Base-by-base conservation (phyloP, 257 asterid species). In the Scutellaria barbata region DNA sequence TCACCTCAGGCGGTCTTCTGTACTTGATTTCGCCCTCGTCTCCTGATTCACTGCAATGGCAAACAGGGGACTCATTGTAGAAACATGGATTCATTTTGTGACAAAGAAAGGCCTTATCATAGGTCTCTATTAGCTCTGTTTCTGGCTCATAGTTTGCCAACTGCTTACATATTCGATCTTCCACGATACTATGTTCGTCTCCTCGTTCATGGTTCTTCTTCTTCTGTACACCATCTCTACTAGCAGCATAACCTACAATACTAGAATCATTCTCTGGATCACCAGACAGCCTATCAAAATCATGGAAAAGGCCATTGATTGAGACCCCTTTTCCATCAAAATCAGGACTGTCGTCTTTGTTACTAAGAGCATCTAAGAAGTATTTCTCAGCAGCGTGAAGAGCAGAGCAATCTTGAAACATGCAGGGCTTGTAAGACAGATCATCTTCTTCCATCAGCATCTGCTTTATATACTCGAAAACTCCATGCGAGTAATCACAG, bases 401-500 rank as follows among this genome's bases (percentile, higher is more conserved):
- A 71, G 92, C 89, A 50, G 80, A 75, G 77, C 83, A 77, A 17
- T 90, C 97, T 11, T 86, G 90, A 54, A 82, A 80, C 85, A 73
- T 84, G 75, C 82, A 85, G 33, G 89, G 85, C 13, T 63, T 61
- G 13, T 76, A 59, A 42, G 80, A 88, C 77, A 82, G 70, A 25
- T 84, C 89, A 7, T 79, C 92, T 37, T 89, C 97, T 9, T 89
- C 97, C 90, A 89, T 79, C 14, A 92, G 77, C 86, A 89, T 92
- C 79, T 80, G 80, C 46, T 72, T 69, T 50, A 92, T 78, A 84
- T 83, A 89, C 16, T 86, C 88, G 42, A 64, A 81, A n/a, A 89
- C 87, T 7, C 88, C 95, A 53, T 74, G 82, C 67, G 79, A 84
- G 63, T 79, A 83, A 80, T 91, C 96, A 43, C 81, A 64, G 42